A percentile compares a stretch with the other conserved stretches of the same genome.
These are phyloP conservation scores for Ophiocordyceps camponoti-saundersi DNA, from an alignment of 2,329 filamentous ascomycete genomes.

Conservation along the genomic window DNA sequence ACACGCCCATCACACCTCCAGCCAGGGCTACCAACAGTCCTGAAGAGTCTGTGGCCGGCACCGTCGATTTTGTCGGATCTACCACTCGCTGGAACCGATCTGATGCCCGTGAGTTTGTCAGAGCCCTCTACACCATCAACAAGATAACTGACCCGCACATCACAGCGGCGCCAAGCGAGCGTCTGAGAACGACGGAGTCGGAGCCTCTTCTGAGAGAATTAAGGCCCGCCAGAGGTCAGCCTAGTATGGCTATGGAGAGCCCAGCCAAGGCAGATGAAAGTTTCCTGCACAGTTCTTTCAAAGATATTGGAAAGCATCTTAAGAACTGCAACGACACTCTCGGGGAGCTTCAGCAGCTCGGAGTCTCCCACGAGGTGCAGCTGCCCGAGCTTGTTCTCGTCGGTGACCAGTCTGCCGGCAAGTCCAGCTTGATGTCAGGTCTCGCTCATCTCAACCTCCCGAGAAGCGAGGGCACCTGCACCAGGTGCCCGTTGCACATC, in stretches of 20 bases:
- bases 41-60: background rate
- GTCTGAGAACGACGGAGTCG: constrained; percentile 11
- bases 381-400: constrained; percentile 70
- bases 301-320: constrained; percentile 42
- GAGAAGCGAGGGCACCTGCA: constrained; percentile 56
- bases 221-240: constrained; percentile 8
- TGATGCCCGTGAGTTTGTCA: background rate
- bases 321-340: constrained; percentile 50
- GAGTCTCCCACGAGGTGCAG: constrained; percentile 52
- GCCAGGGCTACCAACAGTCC: background rate
- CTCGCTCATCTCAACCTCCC: constrained; percentile 57
- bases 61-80: background rate
- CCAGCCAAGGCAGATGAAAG: constrained; percentile 15
- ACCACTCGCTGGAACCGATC: background rate
- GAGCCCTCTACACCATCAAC: background rate
- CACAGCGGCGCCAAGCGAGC: constrained; percentile 20
- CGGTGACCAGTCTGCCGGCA: constrained; percentile 73
- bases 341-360: constrained; percentile 51
- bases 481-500: constrained; percentile 66
- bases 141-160: background rate
- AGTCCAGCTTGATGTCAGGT: constrained; percentile 51
- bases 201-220: constrained; percentile 21
- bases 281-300: constrained; percentile 25
- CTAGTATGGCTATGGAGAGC: constrained; percentile 5
- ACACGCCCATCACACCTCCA: background rate